Evolutionary conservation across 495 filamentous ascomycete species (phyloP), one percentile per base, ranked within the genome.

Genomic region (Penicillium argentinense): DNA sequence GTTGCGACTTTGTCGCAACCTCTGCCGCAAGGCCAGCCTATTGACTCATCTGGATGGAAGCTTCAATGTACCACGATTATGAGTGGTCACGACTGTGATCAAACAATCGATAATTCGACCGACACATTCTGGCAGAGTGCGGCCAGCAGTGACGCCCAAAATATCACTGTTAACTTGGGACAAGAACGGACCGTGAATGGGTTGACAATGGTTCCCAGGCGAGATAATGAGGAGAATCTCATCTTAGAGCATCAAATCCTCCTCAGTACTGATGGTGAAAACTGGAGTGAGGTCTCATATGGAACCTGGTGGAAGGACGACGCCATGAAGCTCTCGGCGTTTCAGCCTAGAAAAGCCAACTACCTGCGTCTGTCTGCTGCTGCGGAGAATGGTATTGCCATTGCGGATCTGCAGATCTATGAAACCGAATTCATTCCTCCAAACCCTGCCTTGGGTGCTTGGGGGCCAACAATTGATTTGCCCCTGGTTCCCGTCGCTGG

Each of bases 391-490:
- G 67, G 57, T 39, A 67, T 71, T 11, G 57, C 57, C n/a, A 52
- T 52, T 23, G 34, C 36, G 12, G 62, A 69, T 38, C 44, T 64
- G 38, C 47, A 54, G 27, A 9, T 66, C 27, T 67, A 55, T 26
- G 38, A 47, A 22, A 29, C 36, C 19, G 28, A 28, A 1, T 28
- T 14, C 13, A 37, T 43, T 22, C 28, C 36, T 7, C 32, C 41
- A 0, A 18, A 54, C 17, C 23, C 47, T 1, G 13, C 25, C 5
- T 33, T 43, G 2, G 72, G 73, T 9, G 39, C 58, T 27, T 80
- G 77, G 77, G 66, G 65, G 12, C 55, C 69, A 7, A 76, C 74
- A 0, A 42, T 81, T 26, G 67, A 76, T 32, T 69, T 80, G 19
- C 77, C 78, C 14, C 47, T 81, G 3, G 69, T 80, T 12, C 66